Base-by-base conservation (phyloP, 331 rosid species). In the Rhamnella rubrinervis region DNA sequence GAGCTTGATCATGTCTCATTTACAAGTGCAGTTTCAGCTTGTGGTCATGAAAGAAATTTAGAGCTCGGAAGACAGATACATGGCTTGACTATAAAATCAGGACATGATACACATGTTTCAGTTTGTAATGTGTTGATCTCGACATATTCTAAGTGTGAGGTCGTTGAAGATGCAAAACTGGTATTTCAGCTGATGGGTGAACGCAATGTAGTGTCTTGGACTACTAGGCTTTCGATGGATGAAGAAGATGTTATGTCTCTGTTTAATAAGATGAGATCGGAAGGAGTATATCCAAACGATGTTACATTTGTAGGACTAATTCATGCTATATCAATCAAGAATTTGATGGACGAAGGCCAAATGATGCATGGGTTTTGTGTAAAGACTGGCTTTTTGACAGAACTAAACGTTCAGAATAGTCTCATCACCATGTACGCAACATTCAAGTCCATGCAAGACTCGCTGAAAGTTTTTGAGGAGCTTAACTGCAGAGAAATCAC, bases 351-450 rank as follows among this genome's bases (percentile, higher is more conserved):
- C 58, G 82, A 83, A 80, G 97, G 98, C 59, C 78, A 58, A 35
- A 81, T 53, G 82, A 72, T 89, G 74, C 97, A 93, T 59, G 96
- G 91, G n/a, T 71, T 88, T 38, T 87, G 92, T 57, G 71, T 78
- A 60, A 93, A 83, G 82, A 73, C 82, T 31, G 71, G 82, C 26
- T 87, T 90, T 80, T 80, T 70, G 47, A 79, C 78, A 0, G 82
- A 86, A 71, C 68, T 59, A 62, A 75, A 74, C 69, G 89, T 90
- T 50, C 80, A 81, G 85, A 93, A 87, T 77, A 93, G 96, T 78
- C 76, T 93, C 8, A 85, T 93, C 64, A 90, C 98, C 79, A 90
- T 93, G 97, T 90, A 93, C 71, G 92, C 97, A 40, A 86, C 81
- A 79, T 88, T 90, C 69, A 83, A 79, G 71, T 84, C 78, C 53